Conservation (phyloP, 805 yeast species). For the Hanseniaspora singularis region DNA sequence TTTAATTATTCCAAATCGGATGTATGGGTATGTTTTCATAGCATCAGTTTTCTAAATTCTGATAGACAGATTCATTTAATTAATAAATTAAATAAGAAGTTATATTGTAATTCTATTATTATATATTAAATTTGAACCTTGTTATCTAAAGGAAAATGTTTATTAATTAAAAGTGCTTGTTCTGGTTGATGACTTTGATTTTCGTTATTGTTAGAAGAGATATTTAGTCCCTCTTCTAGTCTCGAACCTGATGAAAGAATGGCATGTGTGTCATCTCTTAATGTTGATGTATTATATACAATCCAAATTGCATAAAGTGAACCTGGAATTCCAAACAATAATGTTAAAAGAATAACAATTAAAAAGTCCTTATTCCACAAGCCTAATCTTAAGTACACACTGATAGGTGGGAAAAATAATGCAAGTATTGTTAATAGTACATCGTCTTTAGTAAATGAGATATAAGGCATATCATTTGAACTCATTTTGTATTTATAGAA, state of each 20-base stretch:
- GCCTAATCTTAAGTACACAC: conserved; percentile 58
- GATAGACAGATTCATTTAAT: no score
- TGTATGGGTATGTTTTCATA: no score
- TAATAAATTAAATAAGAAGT: background rate
- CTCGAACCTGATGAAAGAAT: background rate
- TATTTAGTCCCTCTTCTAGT: conserved; percentile 1
- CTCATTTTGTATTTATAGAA: no score
- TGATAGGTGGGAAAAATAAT: conserved; percentile 59
- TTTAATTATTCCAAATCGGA: no score
- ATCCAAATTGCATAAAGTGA: conserved; percentile 19
- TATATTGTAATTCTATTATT: background rate
- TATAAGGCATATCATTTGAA: background rate
- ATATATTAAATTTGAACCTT: conserved; percentile 2
- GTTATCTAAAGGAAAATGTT: conserved; percentile 6
- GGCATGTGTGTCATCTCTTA: background rate
- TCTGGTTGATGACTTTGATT: background rate
- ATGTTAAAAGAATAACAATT: conserved; percentile 32
- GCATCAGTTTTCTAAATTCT: no score
- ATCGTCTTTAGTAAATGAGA: conserved; percentile 13
- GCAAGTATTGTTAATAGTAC: conserved; percentile 26
- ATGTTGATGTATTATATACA: conserved; percentile 15
- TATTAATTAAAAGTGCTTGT: background rate
- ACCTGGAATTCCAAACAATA: conserved; percentile 13
- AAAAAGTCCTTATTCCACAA: conserved; percentile 42
- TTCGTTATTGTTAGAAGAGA: background rate